Percentiles rank a stretch among this genome's conserved stretches.
Conservation (phyloP, 257 asterid genomes). For the Capsicum chinense region DNA sequence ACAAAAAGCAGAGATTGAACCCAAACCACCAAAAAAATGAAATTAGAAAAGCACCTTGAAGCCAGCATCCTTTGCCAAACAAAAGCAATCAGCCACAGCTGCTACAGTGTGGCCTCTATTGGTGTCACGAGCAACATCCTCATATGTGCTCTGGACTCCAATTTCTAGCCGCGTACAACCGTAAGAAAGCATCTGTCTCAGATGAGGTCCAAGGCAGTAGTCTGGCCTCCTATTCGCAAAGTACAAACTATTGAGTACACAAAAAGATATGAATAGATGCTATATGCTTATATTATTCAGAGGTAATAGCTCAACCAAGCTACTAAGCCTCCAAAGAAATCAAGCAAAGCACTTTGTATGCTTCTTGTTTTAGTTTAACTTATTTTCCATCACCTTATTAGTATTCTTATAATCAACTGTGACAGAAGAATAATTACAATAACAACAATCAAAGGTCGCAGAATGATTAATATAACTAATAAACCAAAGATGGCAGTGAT, state of each 20-base stretch:
- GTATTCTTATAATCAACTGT: neutral
- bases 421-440: neutral
- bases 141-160: slow-evolving; percentile 98
- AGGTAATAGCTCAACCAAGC: neutral
- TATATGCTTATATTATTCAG: slow-evolving; percentile 4
- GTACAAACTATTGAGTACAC: slow-evolving; percentile 36
- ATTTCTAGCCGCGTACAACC: slow-evolving; percentile 98
- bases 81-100: slow-evolving; percentile 99
- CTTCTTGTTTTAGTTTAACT: neutral
- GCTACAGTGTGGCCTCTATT: slow-evolving; percentile 98
- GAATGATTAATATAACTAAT: neutral
- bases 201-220: slow-evolving; percentile 98
- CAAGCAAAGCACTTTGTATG: neutral
- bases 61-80: slow-evolving; percentile 98
- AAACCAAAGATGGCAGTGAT: neutral
- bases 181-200: slow-evolving; percentile 96
- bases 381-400: neutral
- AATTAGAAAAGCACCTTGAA: slow-evolving; percentile 68
- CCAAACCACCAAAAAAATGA: slow-evolving; percentile 11
- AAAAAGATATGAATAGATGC: slow-evolving; percentile 5
- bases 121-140: slow-evolving; percentile 99
- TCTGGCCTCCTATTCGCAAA: slow-evolving; percentile 79
- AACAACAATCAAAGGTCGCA: neutral
- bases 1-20: slow-evolving; percentile 23
- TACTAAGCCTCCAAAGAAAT: slow-evolving; percentile 8